phyloP scores from a whole-genome alignment of 2,329 filamentous ascomycete genomes.

The Colletotrichum caudatum region DNA sequence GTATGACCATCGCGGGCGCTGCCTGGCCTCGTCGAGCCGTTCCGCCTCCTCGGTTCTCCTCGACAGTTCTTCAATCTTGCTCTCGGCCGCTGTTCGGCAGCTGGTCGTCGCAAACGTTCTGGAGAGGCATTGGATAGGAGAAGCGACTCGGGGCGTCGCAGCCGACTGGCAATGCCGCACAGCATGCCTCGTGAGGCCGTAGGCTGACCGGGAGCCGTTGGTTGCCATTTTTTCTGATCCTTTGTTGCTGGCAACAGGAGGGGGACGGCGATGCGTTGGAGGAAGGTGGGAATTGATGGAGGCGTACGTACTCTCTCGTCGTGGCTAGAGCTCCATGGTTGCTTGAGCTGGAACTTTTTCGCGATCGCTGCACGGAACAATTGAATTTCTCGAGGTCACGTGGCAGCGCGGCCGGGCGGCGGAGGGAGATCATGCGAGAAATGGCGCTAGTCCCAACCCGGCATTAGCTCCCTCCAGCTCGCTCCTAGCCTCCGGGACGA shows the following conservation, averaged over 20 bases:
- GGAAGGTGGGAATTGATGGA: background rate
- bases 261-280: background rate
- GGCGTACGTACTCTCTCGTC: constrained; percentile 18
- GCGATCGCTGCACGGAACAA: constrained; percentile 39
- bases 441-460: background rate
- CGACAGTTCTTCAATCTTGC: constrained; percentile 35
- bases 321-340: constrained; percentile 32
- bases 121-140: constrained; percentile 32
- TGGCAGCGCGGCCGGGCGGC: constrained; percentile 18
- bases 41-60: constrained; percentile 28
- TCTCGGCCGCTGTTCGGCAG: constrained; percentile 13
- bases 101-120: constrained; percentile 36
- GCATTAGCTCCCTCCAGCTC: background rate
- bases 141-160: constrained; percentile 19
- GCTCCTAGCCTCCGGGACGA: background rate
- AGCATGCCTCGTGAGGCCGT: constrained; percentile 39
- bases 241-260: constrained; percentile 20
- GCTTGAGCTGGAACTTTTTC: constrained; percentile 40
- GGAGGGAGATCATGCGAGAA: constrained; percentile 35
- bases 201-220: constrained; percentile 38
- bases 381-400: constrained; percentile 37
- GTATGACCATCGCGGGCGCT: constrained; percentile 74
- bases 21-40: constrained; percentile 27
- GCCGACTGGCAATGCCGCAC: constrained; percentile 39
- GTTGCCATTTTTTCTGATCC: constrained; percentile 27